phyloP scores from a whole-genome alignment of 352 stramenopile species.

The Phytopythium ostracodes region DNA sequence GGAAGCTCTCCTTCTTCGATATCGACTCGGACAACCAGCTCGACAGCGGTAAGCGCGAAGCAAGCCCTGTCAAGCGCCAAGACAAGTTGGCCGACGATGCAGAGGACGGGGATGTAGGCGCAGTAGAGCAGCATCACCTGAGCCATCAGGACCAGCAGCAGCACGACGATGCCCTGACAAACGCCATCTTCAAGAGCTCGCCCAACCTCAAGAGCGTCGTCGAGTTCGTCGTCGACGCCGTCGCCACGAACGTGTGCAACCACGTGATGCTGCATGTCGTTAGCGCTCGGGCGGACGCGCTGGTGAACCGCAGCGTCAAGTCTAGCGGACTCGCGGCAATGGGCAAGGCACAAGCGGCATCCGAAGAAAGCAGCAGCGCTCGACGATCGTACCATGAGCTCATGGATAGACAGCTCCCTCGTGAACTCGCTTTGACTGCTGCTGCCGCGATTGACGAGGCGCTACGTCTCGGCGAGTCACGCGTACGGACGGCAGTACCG shows the following conservation, averaged over 20 bases:
- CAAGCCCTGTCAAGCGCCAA: not conserved
- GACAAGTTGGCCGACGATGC: slow-evolving; percentile 4
- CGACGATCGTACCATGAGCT: slow-evolving; percentile 31
- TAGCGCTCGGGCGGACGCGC: slow-evolving; percentile 28
- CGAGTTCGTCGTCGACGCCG: slow-evolving; percentile 61
- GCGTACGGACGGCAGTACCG: slow-evolving; percentile 25
- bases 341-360: not conserved
- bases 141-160: not conserved
- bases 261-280: slow-evolving; percentile 44
- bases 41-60: not conserved
- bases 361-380: not conserved
- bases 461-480: slow-evolving; percentile 22
- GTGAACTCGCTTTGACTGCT: slow-evolving; percentile 24
- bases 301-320: slow-evolving; percentile 23
- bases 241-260: slow-evolving; percentile 59
- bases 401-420: slow-evolving; percentile 25
- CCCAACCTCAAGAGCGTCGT: slow-evolving; percentile 47
- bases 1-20: slow-evolving; percentile 1
- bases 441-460: slow-evolving; percentile 25
- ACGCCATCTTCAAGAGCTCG: slow-evolving; percentile 61
- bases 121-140: slow-evolving; percentile 1
- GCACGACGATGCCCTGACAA: slow-evolving; percentile 30
- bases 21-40: slow-evolving; percentile 1
- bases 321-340: not conserved
- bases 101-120: not conserved